Base-by-base conservation (phyloP, 2,329 filamentous ascomycete genomes). In the Ophiostoma ips region DNA sequence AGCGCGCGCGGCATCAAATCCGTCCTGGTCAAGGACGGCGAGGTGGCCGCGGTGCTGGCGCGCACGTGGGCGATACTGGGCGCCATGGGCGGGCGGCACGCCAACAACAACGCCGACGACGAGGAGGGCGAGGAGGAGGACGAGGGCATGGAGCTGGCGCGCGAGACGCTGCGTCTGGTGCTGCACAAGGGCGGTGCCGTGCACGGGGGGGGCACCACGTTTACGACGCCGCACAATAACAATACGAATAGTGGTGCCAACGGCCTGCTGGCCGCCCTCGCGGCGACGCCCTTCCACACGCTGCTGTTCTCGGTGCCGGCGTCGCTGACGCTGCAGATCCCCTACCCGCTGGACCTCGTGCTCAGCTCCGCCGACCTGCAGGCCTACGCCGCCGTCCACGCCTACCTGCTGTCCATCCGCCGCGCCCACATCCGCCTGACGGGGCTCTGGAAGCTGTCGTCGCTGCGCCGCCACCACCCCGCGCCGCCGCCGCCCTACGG, bases 311-410 rank as follows among this genome's bases (percentile, higher is more conserved):
- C 87, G 2, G 79, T 82, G 0, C 81, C 88, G 0, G 83, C 82
- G 5, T 68, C 71, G 3, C 71, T 98, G 37, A 78, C 75, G 1
- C 72, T 95, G 55, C 77, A 82, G 36, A 79, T 94, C 9, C 76
- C 77, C 2, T 82, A 84, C 2, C 89, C 92, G 0, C 67, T 96
- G 5, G 89, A 96, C 61, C 75, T 98, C 30, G 94, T 96, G 59
- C 76, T 96, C 28, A 80, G 84, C 11, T 70, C 76, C 4, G 72
- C 80, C 1, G 89, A 96, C 59, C 67, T 94, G 11, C 76, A 83
- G 46, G 76, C 78, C 1, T 98, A 96, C 64, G 84, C 87, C 0
- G 74, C 75, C n/a, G 82, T 95, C 54, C 88, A 94, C 62, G 77
- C 87, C 2, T 96, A 95, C 58, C 75, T 98, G 0, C 69, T 95